Base-by-base conservation (phyloP, 805 yeast species). In the Zygosaccharomyces rouxii region DNA sequence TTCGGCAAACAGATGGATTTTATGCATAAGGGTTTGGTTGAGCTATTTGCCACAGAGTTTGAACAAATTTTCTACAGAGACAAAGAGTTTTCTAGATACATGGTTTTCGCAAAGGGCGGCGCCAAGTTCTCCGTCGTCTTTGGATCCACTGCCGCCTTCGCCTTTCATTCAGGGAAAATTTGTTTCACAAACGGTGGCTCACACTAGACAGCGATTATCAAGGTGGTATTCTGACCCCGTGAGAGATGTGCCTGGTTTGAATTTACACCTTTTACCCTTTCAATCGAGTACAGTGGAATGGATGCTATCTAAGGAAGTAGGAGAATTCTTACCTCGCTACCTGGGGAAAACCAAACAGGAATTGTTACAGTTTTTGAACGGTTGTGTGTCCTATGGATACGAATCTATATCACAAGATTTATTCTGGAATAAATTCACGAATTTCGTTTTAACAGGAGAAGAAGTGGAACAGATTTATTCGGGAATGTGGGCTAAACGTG, bases 361-460 rank as follows among this genome's bases (percentile, higher is more conserved):
- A n/a, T 29, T 59, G 21, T 40, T 44, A n/a, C 38, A 42, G 5
- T 59, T 62, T 42, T 39, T 64, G 10, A 64, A 64, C 46, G 50
- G 48, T 7, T 43, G 52, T 22, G 51, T 64, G 4, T 59, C 65
- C 5, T 64, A 48, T 46, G 70, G 70, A 4, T 66, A 66, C 48
- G 63, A 57, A 39, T 23, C 50, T 18, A 50, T 63, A 13, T 40
- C 53, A 3, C 39, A 44, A 10, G 16, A 33, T 1, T 21, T 52
- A 1, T 60, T 58, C 41, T 66, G 69, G 68, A 67, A 67, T 44
- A 67, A 62, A 49, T 63, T 64, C 38, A 67, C 70, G 1, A 61
- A 62, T 14, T 65, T 55, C 44, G 52, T 63, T 10, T 19, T 63
- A 2, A 42, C 61, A 5, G 37, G 42, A 7, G 33, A 50, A 1